These are phyloP conservation scores for Fusarium domesticum DNA, from an alignment of 2,329 filamentous ascomycete genomes.

Conservation along the genomic window DNA sequence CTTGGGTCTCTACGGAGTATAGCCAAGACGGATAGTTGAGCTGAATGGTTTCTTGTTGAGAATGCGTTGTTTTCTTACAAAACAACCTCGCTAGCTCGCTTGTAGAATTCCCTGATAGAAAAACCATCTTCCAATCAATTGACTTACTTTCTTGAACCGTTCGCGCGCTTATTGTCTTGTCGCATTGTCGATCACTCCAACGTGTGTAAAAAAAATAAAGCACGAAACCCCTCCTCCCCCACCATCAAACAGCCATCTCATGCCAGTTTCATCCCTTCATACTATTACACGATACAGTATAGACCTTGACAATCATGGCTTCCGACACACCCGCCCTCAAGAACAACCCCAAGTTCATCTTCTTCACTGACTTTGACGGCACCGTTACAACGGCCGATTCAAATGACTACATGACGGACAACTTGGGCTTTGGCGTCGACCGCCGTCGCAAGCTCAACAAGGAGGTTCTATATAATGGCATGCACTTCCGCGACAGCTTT, in stretches of 20 bases:
- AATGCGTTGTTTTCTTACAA: conserved; percentile 19
- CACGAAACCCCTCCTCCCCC: not conserved
- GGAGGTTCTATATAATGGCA: conserved; percentile 68
- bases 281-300: too few relatives aligned
- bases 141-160: conserved; percentile 2
- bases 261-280: too few relatives aligned
- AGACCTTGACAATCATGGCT: too few relatives aligned
- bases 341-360: conserved; percentile 82
- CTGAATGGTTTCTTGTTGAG: conserved; percentile 3
- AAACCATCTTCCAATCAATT: conserved; percentile 24
- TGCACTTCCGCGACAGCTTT: conserved; percentile 83
- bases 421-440: conserved; percentile 75
- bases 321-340: conserved; percentile 56
- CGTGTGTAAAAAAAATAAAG: too few relatives aligned
- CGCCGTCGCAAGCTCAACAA: conserved; percentile 70
- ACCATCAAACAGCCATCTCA: too few relatives aligned
- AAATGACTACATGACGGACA: conserved; percentile 79
- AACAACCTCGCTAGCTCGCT: conserved; percentile 9
- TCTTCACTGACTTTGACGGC: conserved; percentile 99
- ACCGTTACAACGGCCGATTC: conserved; percentile 76
- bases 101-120: not conserved
- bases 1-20: too few relatives aligned
- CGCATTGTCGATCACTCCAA: conserved; percentile 16
- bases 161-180: conserved; percentile 13
- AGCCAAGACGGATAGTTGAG: not conserved